Evolutionary conservation across 116 monocot genomes (phyloP).

Genomic region (Trichopus zeylanicus): DNA sequence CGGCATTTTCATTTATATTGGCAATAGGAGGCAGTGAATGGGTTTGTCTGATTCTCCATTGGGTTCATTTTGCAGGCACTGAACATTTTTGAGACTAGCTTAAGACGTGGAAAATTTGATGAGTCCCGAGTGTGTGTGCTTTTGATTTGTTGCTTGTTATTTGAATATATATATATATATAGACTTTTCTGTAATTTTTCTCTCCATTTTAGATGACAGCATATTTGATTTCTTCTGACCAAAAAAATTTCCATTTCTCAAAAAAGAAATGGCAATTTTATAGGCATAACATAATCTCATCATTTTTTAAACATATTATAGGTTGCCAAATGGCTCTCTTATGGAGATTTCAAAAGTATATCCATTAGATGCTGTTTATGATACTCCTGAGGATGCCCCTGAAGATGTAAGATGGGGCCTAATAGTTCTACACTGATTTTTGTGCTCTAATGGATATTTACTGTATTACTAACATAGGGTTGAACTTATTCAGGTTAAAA

Average conservation of each 20-base stretch:
- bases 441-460: neutral
- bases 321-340: conserved; percentile 44
- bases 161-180: no score
- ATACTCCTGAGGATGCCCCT: conserved; percentile 54
- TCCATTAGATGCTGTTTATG: conserved; percentile 52
- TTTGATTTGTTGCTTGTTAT: no score
- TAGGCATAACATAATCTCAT: no score
- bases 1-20: neutral
- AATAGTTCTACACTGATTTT: neutral
- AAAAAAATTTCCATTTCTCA: no score
- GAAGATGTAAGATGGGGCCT: conserved; percentile 59
- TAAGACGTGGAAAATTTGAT: conserved; percentile 95
- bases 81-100: conserved; percentile 94
- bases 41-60: neutral
- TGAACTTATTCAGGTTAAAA: conserved; percentile 52
- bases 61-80: conserved; percentile 42
- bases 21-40: neutral
- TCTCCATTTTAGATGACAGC: no score
- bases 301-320: neutral
- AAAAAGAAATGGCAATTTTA: no score
- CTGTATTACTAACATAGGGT: neutral
- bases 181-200: neutral
- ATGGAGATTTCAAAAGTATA: conserved; percentile 51
- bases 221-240: neutral
- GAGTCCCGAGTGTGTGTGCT: conserved; percentile 55